phyloP scores from a whole-genome alignment of 257 asterid species.

The Linaria vulgaris region DNA sequence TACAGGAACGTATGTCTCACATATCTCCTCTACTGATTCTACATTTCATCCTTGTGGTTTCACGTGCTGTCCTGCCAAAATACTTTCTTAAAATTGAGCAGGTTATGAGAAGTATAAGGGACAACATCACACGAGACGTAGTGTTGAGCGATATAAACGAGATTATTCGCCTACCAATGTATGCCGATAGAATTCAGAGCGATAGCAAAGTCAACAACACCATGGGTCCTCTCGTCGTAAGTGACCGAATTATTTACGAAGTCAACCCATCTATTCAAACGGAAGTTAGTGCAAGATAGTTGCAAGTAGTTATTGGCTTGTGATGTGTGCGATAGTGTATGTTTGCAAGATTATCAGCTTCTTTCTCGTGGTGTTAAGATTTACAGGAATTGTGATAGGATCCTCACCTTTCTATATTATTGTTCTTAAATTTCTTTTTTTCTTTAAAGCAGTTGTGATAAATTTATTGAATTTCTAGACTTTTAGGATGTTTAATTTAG shows the following conservation, averaged over 20 bases:
- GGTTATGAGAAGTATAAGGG: conserved; percentile 90
- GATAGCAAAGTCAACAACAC: conserved; percentile 65
- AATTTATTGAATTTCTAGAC: too few relatives aligned
- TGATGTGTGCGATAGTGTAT: too few relatives aligned
- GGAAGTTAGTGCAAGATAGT: too few relatives aligned
- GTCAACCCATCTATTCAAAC: too few relatives aligned
- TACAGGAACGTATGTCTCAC: conserved; percentile 59
- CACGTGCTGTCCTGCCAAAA: not conserved
- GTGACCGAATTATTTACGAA: conserved; percentile 23
- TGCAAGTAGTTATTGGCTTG: too few relatives aligned
- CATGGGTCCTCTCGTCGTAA: conserved; percentile 48
- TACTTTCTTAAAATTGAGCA: conserved; percentile 24
- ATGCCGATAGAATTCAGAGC: conserved; percentile 70
- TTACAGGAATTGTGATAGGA: too few relatives aligned
- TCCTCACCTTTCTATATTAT: too few relatives aligned
- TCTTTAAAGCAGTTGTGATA: too few relatives aligned
- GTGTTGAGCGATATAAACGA: conserved; percentile 69
- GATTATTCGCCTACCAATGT: conserved; percentile 84
- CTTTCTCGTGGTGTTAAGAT: too few relatives aligned
- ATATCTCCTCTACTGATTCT: not conserved
- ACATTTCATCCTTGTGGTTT: not conserved
- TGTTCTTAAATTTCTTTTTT: too few relatives aligned
- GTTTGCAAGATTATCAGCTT: too few relatives aligned
- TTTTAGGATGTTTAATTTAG: too few relatives aligned
- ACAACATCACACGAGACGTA: conserved; percentile 83